Evolutionary conservation across 2,329 filamentous ascomycete species (phyloP), one percentile per base, ranked within the genome.

Genomic region (Lachnellula suecica): DNA sequence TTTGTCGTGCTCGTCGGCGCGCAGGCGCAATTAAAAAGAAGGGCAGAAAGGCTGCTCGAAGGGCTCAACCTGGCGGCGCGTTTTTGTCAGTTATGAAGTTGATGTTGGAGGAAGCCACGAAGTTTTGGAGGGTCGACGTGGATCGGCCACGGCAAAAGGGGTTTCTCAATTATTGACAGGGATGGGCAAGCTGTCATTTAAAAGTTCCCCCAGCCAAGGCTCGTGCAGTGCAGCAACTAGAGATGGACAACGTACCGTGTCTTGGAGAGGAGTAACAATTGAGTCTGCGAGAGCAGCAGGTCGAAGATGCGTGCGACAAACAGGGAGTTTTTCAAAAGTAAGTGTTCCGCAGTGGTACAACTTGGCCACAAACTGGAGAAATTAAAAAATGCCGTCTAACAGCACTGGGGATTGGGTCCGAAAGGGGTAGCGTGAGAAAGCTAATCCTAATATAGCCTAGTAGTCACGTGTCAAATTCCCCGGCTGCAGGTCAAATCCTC

Each of bases 141-240:
- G 53, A 58, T 47, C 37, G 51, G 46, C 37, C 54, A 54, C 53
- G 49, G 59, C 52, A 61, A 63, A 64, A 63, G 60, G 62, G 62
- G 60, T 53, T 57, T 49, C 40, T 40, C 45, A 44, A 46, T 52
- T 58, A 58, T 54, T 52, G 59, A 55, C 62, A 63, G 59, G 62
- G 62, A 58, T 63, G 50, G 35, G 45, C 38, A 50, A 61, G 60
- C 60, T 62, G 58, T 59, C 59, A 60, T 60, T 63, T 63, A 54
- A 59, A 46, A 51, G 29, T 45, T 52, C 44, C 52, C 52, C 22
- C 20, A n/a, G 23, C 42, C 49, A 49, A 54, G 45, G 40, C 54
- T 44, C 56, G 48, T 55, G 53, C 25, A 19, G 15, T 38, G 51
- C 35, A 13, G 44, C 19, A 34, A 29, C n/a, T 15, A 23, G 44